These are phyloP conservation scores for Daldinia sp. DNA, from an alignment of 2,329 filamentous ascomycete species.

Conservation along the genomic window DNA sequence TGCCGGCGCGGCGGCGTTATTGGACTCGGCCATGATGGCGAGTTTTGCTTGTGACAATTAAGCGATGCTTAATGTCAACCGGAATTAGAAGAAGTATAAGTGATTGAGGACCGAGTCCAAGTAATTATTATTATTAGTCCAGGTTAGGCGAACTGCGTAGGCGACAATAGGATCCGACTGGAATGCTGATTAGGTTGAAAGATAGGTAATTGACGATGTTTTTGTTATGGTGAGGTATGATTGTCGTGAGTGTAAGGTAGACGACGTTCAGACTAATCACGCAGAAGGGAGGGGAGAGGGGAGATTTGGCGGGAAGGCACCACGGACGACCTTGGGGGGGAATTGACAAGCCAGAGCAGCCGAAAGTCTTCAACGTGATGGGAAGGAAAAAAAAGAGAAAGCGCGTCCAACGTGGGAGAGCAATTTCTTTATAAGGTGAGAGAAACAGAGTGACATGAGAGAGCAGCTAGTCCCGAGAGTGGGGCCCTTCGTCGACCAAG, in stretches of 20 bases:
- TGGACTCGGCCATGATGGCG: constrained; percentile 67
- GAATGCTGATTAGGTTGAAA: constrained; percentile 48
- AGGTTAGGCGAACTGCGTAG: constrained; percentile 35
- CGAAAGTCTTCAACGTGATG: constrained; percentile 47
- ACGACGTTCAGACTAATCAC: constrained; percentile 42
- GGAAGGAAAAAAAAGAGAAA: constrained; percentile 34
- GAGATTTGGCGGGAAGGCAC: constrained; percentile 47
- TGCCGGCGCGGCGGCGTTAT: constrained; percentile 63
- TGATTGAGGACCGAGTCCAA: constrained; percentile 32
- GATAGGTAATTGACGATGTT: constrained; percentile 38
- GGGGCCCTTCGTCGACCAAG: constrained; percentile 37
- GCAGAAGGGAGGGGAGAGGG: constrained; percentile 43
- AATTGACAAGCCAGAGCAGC: constrained; percentile 46
- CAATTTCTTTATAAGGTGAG: constrained; percentile 41
- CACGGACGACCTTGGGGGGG: constrained; percentile 47
- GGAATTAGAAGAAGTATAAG: constrained; percentile 33
- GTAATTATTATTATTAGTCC: constrained; percentile 29
- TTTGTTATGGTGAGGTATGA: constrained; percentile 36
- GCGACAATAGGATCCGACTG: constrained; percentile 38
- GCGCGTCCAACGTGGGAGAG: constrained; percentile 39
- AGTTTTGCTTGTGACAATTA: constrained; percentile 42
- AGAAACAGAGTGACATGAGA: constrained; percentile 37
- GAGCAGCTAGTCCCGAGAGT: constrained; percentile 43
- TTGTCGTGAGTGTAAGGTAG: constrained; percentile 33
- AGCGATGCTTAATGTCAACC: constrained; percentile 38